These are phyloP conservation scores for Nemania serpens DNA, from an alignment of 2,329 filamentous ascomycete genomes.

Conservation along the genomic window DNA sequence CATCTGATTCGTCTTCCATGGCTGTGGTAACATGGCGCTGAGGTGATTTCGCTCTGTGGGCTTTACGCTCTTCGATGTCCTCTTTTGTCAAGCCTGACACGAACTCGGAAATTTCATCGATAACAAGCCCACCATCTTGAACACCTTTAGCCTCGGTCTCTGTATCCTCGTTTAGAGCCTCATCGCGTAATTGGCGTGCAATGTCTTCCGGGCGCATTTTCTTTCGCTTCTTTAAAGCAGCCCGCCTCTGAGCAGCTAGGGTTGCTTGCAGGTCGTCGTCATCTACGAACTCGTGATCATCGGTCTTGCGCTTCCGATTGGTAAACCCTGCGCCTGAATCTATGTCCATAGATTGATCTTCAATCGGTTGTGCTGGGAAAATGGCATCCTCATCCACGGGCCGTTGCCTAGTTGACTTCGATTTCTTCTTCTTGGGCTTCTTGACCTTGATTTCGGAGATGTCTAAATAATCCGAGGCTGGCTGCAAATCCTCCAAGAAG, in stretches of 20 bases:
- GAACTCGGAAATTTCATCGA: conserved; percentile 95
- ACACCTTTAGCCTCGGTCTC: conserved; percentile 51
- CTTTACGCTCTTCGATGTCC: conserved; percentile 60
- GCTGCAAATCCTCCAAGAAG: conserved; percentile 60
- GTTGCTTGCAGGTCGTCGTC: conserved; percentile 92
- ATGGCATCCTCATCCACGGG: conserved; percentile 67
- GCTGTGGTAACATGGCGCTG: conserved; percentile 47
- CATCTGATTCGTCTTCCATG: conserved; percentile 52
- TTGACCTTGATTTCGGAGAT: conserved; percentile 87
- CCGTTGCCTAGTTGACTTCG: conserved; percentile 74
- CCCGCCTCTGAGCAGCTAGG: conserved; percentile 79
- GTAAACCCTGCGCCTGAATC: conserved; percentile 59
- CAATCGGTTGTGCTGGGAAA: conserved; percentile 49
- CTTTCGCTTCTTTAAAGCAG: conserved; percentile 90
- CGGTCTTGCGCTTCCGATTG: conserved; percentile 66
- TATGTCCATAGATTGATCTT: conserved; percentile 71
- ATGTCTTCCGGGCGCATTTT: conserved; percentile 85
- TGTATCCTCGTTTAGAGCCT: conserved; percentile 57
- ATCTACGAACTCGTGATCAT: conserved; percentile 76
- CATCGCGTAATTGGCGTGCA: conserved; percentile 75
- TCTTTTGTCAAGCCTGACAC: conserved; percentile 80
- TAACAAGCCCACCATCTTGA: conserved; percentile 70
- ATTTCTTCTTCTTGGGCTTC: conserved; percentile 91
- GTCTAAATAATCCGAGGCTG: conserved; percentile 86
- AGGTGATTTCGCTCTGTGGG: conserved; percentile 48